A percentile compares a stretch with the other conserved stretches of the same genome.
Conservation (phyloP, 352 stramenopile species). For the Phytophthora agathidicida region DNA sequence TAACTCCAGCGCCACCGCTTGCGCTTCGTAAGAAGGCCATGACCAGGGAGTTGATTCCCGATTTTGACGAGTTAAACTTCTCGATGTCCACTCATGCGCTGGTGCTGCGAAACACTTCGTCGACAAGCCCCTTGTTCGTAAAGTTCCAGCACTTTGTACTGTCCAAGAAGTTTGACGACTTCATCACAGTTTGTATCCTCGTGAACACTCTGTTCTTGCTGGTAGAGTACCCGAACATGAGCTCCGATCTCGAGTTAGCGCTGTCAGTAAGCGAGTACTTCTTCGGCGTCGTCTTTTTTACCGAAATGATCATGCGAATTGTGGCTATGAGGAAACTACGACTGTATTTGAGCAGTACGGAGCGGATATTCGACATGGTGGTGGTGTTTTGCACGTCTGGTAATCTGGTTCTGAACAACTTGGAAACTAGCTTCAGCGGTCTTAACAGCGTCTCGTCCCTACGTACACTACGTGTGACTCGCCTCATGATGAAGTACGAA, state of each 20-base stretch:
- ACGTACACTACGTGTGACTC: conserved; percentile 69
- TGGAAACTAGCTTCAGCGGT: conserved; percentile 55
- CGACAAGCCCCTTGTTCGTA: conserved; percentile 21
- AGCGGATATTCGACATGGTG: conserved; percentile 75
- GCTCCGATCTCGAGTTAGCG: conserved; percentile 26
- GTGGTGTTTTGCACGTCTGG: conserved; percentile 70
- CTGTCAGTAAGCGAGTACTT: conserved; percentile 74
- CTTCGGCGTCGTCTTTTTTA: conserved; percentile 65
- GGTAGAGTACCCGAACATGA: conserved; percentile 74
- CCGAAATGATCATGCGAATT: conserved; percentile 71
- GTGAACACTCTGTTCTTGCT: conserved; percentile 73
- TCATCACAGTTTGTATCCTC: conserved; percentile 71
- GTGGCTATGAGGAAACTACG: conserved; percentile 57
- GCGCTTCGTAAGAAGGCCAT: conserved; percentile 29
- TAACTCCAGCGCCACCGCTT: neutral
- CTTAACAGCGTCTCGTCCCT: conserved; percentile 75
- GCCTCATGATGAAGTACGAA: conserved; percentile 85
- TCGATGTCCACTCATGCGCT: conserved; percentile 35
- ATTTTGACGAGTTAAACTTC: conserved; percentile 25
- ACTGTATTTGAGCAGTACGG: conserved; percentile 58
- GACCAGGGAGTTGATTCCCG: conserved; percentile 26
- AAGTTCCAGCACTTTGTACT: conserved; percentile 60
- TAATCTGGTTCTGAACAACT: conserved; percentile 79
- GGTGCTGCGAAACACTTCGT: conserved; percentile 25
- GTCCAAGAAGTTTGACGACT: conserved; percentile 77